Evolutionary conservation across 2,329 filamentous ascomycete species (phyloP).

Genomic region (Diaporthe sp.): DNA sequence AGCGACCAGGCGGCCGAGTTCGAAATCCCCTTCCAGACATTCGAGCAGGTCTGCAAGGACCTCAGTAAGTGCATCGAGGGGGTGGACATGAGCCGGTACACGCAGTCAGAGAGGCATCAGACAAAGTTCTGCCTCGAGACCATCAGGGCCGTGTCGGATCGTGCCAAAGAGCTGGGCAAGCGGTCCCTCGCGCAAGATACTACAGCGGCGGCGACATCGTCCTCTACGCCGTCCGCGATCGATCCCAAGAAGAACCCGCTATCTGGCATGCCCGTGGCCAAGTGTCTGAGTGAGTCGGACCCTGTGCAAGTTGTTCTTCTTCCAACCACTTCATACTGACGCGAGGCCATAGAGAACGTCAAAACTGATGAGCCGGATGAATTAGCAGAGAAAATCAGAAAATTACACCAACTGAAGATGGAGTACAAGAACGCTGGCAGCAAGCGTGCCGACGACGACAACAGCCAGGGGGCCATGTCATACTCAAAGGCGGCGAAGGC

Average conservation of each 20-base stretch:
- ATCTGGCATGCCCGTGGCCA: neutral
- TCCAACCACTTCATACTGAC: neutral
- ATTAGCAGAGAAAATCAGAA: neutral
- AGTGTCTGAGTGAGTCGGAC: neutral
- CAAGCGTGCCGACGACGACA: neutral
- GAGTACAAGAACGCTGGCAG: neutral
- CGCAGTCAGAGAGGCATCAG: neutral
- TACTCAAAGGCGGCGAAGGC: constrained; percentile 13
- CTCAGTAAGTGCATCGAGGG: neutral
- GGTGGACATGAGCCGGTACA: neutral
- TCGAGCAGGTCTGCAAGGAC: neutral
- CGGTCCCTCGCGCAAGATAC: too few relatives aligned
- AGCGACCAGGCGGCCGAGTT: neutral
- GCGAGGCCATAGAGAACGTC: neutral
- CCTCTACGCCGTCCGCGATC: neutral
- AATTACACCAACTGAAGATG: neutral
- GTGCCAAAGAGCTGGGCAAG: neutral
- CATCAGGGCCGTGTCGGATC: neutral
- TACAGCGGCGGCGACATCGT: neutral
- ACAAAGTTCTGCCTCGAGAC: neutral
- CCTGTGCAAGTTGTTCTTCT: neutral
- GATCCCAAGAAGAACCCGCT: neutral
- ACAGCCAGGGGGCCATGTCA: neutral
- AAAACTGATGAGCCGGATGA: neutral
- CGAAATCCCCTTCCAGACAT: neutral